Percentiles rank a stretch among this genome's conserved stretches.
These are phyloP conservation scores for Thalassiosira hispida DNA, from an alignment of 352 stramenopile species.

Conservation along the genomic window DNA sequence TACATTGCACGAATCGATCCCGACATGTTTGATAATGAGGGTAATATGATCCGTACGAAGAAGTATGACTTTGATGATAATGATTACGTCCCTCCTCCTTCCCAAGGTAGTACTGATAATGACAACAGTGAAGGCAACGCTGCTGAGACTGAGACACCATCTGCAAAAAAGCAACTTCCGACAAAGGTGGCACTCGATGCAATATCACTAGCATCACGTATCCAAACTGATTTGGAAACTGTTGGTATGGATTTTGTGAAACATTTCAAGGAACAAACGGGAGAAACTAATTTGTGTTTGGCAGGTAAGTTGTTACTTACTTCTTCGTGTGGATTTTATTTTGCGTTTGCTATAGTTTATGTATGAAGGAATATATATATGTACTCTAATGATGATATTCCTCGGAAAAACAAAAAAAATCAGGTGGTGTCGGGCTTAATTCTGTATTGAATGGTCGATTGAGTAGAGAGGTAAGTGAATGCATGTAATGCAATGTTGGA, in stretches of 20 bases:
- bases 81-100: slow-evolving; percentile 24
- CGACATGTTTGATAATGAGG: slow-evolving; percentile 74
- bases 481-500: too few species aligned
- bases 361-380: too few species aligned
- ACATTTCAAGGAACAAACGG: slow-evolving; percentile 81
- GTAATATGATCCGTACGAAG: slow-evolving; percentile 61
- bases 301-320: too few species aligned
- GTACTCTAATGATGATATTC: too few species aligned
- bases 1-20: slow-evolving; percentile 70
- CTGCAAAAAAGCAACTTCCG: slow-evolving; percentile 51
- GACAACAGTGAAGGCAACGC: slow-evolving; percentile 23
- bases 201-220: slow-evolving; percentile 75
- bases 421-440: slow-evolving; percentile 79
- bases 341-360: too few species aligned
- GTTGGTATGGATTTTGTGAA: slow-evolving; percentile 84
- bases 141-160: slow-evolving; percentile 5
- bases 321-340: too few species aligned
- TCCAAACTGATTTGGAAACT: slow-evolving; percentile 85
- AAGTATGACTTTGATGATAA: slow-evolving; percentile 83
- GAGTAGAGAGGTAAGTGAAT: too few species aligned
- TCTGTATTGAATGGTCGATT: slow-evolving; percentile 79
- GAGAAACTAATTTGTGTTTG: slow-evolving; percentile 76
- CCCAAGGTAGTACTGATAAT: slow-evolving; percentile 1
- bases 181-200: slow-evolving; percentile 77
- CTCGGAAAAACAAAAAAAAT: too few species aligned